Percentiles rank a stretch among this genome's conserved stretches.
Conservation (phyloP, 2,329 filamentous ascomycete genomes). For the Domatiomyces catenatus region DNA sequence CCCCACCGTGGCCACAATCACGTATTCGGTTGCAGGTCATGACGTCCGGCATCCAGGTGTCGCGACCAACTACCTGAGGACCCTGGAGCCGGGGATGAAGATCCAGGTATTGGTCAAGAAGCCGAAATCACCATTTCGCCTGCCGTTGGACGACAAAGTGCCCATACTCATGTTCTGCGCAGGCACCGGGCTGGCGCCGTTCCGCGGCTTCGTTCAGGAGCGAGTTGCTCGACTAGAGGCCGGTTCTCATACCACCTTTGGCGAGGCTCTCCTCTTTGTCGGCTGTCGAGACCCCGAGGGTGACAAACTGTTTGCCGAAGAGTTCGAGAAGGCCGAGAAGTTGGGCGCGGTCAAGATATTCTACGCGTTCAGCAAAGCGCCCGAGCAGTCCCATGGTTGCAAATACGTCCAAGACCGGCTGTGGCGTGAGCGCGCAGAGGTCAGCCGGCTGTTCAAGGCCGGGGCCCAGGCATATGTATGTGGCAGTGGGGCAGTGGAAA, state of each 20-base stretch:
- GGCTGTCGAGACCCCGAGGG: constrained; percentile 23
- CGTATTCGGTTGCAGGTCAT: constrained; percentile 48
- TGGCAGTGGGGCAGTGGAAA: constrained; percentile 40
- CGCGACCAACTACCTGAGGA: constrained; percentile 45
- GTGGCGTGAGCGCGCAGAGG: constrained; percentile 31
- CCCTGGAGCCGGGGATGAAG: constrained; percentile 22
- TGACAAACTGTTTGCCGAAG: constrained; percentile 24
- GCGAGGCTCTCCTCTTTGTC: constrained; percentile 23
- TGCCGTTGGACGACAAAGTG: constrained; percentile 21
- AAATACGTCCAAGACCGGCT: constrained; percentile 40
- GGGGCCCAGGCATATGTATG: constrained; percentile 50
- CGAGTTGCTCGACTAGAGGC: constrained; percentile 28
- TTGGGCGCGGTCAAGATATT: constrained; percentile 46
- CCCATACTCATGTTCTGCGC: constrained; percentile 28
- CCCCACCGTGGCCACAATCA: constrained; percentile 44
- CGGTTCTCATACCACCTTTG: constrained; percentile 19
- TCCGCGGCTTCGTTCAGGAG: constrained; percentile 49
- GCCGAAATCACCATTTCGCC: constrained; percentile 24
- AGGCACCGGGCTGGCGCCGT: constrained; percentile 43
- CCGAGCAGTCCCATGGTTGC: constrained; percentile 31
- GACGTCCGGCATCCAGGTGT: constrained; percentile 40
- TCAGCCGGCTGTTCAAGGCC: constrained; percentile 30
- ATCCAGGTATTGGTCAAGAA: constrained; percentile 23
- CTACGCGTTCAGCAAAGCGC: constrained; percentile 41
- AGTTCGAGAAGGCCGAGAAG: constrained; percentile 40